Evolutionary conservation across 2,329 filamentous ascomycete genomes (phyloP), one percentile per base, ranked within the genome.

Genomic region (Chaetomiaceae sp.): DNA sequence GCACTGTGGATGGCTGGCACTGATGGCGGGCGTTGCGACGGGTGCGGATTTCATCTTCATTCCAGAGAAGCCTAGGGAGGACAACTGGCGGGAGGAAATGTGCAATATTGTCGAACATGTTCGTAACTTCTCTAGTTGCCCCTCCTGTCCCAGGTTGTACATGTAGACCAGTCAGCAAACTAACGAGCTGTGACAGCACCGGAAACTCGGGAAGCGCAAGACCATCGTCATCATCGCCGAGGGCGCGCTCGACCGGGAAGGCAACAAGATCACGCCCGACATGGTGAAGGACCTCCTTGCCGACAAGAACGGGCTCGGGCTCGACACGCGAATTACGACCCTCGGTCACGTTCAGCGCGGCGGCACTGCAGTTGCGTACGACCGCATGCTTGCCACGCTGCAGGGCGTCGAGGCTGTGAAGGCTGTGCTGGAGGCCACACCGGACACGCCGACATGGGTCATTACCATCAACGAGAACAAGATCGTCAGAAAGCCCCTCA

Each of bases 391-490:
- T 38, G 83, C 86, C 6, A 98, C 93, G 0, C 72, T 97, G 29
- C 93, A 98, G 64, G 93, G 90, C 60, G 88, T 95, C 3, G 90
- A 96, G 66, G 91, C 90, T 19, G 90, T 97, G 60, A 88, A 86
- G 60, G 90, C 91, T 18, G 88, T 96, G 15, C 75, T 96, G 22
- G 88, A 95, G 55, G 87, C 88, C 40, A 94, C 83, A 0, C 89
- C 93, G 9, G 85, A 93, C 35, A 91, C 87, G 0, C 87, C 88
- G 45, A 95, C 89, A 39, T 91, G 89, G 48, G 90, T 98, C 62
- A 97, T 98, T 62, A 90, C 89, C 57, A 90, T 98, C 57, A 90
- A 84, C 54, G 93, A 98, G 73, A 97, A 97, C 77, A 95, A 98
- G 72, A 97, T 98, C 62, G 83, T 89, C 54, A 81, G 90, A 45